A percentile compares a stretch with the other conserved stretches of the same genome.
These are phyloP conservation scores for Boletus tomentosulus DNA, from an alignment of 768 basidiomycete species.

Conservation along the genomic window DNA sequence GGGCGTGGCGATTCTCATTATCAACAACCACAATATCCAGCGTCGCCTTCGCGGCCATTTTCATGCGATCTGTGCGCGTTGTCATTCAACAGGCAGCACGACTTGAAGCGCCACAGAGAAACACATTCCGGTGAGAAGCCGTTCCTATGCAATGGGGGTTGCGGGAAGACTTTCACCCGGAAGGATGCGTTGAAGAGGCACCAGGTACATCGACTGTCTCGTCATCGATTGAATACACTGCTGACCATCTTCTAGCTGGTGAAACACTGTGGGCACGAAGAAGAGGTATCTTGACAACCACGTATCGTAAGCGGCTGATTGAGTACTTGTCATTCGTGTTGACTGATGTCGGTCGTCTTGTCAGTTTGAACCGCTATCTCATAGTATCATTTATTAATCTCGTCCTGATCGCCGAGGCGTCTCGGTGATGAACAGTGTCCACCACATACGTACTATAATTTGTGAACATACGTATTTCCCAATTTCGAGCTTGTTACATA, in stretches of 20 bases:
- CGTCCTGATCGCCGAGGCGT: constrained; percentile 15
- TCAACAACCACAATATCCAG: constrained; percentile 44
- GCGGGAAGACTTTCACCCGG: constrained; percentile 83
- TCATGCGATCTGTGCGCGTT: constrained; percentile 70
- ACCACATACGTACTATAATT: constrained; percentile 26
- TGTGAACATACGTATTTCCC: constrained; percentile 25
- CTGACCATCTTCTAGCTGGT: constrained; percentile 49
- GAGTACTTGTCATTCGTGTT: constrained; percentile 6
- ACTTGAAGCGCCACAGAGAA: constrained; percentile 79
- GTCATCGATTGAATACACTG: constrained; percentile 5
- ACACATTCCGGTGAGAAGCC: constrained; percentile 86
- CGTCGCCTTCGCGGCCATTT: constrained; percentile 59
- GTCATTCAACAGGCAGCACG: constrained; percentile 84
- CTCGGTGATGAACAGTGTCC: constrained; percentile 16
- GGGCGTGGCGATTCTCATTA: constrained; percentile 26
- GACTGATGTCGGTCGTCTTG: constrained; percentile 17
- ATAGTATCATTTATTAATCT: constrained; percentile 24
- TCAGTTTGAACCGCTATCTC: constrained; percentile 20
- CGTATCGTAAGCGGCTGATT: constrained; percentile 15
- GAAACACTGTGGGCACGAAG: constrained; percentile 72
- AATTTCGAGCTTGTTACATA: constrained; percentile 14
- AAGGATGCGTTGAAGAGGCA: constrained; percentile 86
- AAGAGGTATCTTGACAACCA: constrained; percentile 36
- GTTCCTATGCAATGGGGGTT: constrained; percentile 77
- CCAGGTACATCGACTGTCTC: constrained; percentile 48